Conservation (phyloP, 2,329 filamentous ascomycete species). For the Monosporascus sp. region DNA sequence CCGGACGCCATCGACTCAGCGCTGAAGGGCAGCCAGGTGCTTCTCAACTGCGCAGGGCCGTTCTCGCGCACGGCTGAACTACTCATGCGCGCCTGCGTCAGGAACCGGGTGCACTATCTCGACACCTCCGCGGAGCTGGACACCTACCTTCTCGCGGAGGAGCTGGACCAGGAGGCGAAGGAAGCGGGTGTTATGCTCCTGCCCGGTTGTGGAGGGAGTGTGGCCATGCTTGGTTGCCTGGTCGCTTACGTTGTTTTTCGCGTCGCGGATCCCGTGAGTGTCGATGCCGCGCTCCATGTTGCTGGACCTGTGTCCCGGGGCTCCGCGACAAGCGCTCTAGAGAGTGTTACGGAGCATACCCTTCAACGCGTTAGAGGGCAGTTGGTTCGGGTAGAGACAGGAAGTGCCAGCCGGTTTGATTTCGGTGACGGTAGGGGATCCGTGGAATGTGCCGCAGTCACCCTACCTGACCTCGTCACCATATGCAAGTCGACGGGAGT, state of each 20-base stretch:
- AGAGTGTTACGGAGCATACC: not conserved
- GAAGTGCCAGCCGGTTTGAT: slow-evolving; percentile 7
- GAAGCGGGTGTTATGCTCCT: slow-evolving; percentile 11
- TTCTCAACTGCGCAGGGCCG: slow-evolving; percentile 18
- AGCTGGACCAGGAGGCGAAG: slow-evolving; percentile 4
- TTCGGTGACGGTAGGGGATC: slow-evolving; percentile 14
- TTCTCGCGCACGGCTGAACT: slow-evolving; percentile 9
- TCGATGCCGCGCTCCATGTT: slow-evolving; percentile 14
- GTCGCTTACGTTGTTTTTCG: slow-evolving; percentile 1
- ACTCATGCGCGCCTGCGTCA: slow-evolving; percentile 13
- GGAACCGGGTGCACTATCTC: slow-evolving; percentile 14
- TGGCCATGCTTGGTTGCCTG: slow-evolving; percentile 14
- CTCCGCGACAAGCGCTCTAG: slow-evolving; percentile 8
- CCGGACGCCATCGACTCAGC: not conserved
- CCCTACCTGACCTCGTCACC: slow-evolving; percentile 17
- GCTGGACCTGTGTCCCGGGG: slow-evolving; percentile 14
- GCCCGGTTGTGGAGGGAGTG: slow-evolving; percentile 17
- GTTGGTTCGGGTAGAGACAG: not conserved
- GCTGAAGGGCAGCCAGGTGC: slow-evolving; percentile 1
- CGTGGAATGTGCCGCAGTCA: slow-evolving; percentile 11
- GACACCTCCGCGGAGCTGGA: slow-evolving; percentile 16
- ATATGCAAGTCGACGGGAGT: slow-evolving; percentile 11
- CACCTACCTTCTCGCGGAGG: slow-evolving; percentile 9
- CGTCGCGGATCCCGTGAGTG: slow-evolving; percentile 1
- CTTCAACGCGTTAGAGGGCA: not conserved